Evolutionary conservation across 805 yeast genomes (phyloP).

Genomic region (Wickerhamiella siamensis): DNA sequence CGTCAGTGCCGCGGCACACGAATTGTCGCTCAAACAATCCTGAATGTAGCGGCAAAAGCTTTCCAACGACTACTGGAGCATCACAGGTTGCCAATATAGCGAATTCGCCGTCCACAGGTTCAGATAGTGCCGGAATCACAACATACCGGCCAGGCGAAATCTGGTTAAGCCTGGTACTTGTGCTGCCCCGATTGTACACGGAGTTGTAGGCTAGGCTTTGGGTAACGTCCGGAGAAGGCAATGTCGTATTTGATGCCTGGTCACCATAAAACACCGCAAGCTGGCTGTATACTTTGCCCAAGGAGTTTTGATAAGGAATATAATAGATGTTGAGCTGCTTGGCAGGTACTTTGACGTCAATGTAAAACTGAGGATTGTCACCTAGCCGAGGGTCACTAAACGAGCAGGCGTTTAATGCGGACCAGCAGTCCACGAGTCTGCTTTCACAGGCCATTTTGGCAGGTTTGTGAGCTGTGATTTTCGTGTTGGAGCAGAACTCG

Average conservation of each 20-base stretch:
- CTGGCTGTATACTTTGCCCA: not conserved
- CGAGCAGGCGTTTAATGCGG: not conserved
- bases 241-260: not conserved
- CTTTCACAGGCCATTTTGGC: not conserved
- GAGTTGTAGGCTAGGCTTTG: not conserved
- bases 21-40: not conserved
- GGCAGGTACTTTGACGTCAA: not conserved
- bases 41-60: not conserved
- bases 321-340: not conserved
- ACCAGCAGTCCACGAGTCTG: not conserved
- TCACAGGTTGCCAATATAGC: not conserved
- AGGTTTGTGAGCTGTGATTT: not conserved
- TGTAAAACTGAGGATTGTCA: constrained; percentile 1
- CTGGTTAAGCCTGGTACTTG: not conserved
- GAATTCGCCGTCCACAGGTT: not conserved
- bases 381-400: not conserved
- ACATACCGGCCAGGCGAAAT: constrained; percentile 1
- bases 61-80: not conserved
- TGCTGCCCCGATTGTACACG: not conserved
- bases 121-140: constrained; percentile 1
- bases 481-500: not conserved
- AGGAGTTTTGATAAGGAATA: not conserved
- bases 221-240: not conserved
- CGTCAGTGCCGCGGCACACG: not conserved
- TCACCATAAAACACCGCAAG: not conserved